Percentiles rank a stretch among this genome's conserved stretches.
phyloP scores from a whole-genome alignment of 495 filamentous ascomycete species.

The Lasiosphaeria ovina region DNA sequence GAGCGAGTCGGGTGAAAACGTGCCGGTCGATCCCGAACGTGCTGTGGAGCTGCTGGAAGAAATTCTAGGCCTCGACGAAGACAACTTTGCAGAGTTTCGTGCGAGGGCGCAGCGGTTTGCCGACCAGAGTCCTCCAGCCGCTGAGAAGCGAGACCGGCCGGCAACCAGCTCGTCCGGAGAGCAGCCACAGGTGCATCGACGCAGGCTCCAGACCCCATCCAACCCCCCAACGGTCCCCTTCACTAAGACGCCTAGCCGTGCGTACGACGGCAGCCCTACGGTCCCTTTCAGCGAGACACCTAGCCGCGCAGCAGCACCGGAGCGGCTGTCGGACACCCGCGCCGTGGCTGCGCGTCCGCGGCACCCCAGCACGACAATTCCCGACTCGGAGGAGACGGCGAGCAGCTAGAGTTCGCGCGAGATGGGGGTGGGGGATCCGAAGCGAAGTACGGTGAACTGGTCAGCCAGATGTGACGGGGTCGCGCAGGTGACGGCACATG shows the following conservation, averaged over 20 bases:
- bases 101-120: conserved; percentile 3
- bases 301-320: not conserved
- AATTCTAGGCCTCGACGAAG: conserved; percentile 3
- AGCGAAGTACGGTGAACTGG: too few species aligned
- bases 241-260: conserved; percentile 1
- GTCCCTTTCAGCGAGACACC: conserved; percentile 3
- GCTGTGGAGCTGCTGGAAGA: conserved; percentile 7
- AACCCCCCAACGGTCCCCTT: not conserved
- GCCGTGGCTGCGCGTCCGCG: not conserved
- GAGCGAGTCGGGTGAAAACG: conserved; percentile 4
- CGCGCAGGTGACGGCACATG: too few species aligned
- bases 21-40: conserved; percentile 2
- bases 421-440: too few species aligned
- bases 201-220: not conserved
- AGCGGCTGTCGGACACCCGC: not conserved
- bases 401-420: conserved; percentile 5
- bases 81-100: conserved; percentile 6
- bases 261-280: conserved; percentile 1
- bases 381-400: conserved; percentile 6
- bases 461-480: too few species aligned
- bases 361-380: conserved; percentile 2
- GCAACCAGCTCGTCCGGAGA: conserved; percentile 4
- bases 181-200: not conserved
- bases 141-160: conserved; percentile 6
- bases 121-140: conserved; percentile 1